Base-by-base conservation (phyloP, 140 eudicot genomes). In the Eryngium alpinum region DNA sequence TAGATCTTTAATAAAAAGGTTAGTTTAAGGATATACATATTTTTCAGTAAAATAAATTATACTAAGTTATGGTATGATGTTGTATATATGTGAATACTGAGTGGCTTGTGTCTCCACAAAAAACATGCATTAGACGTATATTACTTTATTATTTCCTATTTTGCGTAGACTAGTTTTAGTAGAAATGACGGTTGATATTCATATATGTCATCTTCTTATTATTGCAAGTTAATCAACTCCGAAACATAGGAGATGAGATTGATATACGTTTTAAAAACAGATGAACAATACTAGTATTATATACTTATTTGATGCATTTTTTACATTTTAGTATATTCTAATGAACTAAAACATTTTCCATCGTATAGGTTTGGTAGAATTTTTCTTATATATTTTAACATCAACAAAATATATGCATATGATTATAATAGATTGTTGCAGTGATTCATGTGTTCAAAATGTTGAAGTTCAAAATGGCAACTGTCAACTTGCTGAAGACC, bases 341-440 rank as follows among this genome's bases (percentile, higher is more conserved):
- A 22, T 49, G 24, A 38, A 50, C 29, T n/a, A 29, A 73, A n/a
- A n/a, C n/a, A 14, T 7, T 7, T 76, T 74, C n/a, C 53, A 14
- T 24, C n/a, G n/a, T n/a, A n/a, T n/a, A 46, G 69, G n/a, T n/a
- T n/a, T n/a, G n/a, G n/a, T n/a, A n/a, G n/a, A n/a, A n/a, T n/a
- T n/a, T n/a, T n/a, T n/a, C n/a, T n/a, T n/a, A n/a, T n/a, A n/a
- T n/a, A n/a, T n/a, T n/a, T n/a, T n/a, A n/a, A n/a, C n/a, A n/a
- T n/a, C n/a, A n/a, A n/a, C n/a, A n/a, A n/a, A n/a, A n/a, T n/a
- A n/a, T n/a, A n/a, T n/a, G n/a, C n/a, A n/a, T n/a, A n/a, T n/a
- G n/a, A n/a, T n/a, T n/a, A n/a, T n/a, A n/a, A n/a, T 90, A 49
- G 89, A 90, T 50, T 81, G 83, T 82, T 84, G 90, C 85, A 84